Percentiles rank a stretch among this genome's conserved stretches.
phyloP scores from a whole-genome alignment of 83 land plant genomes.

The Picea abies region DNA sequence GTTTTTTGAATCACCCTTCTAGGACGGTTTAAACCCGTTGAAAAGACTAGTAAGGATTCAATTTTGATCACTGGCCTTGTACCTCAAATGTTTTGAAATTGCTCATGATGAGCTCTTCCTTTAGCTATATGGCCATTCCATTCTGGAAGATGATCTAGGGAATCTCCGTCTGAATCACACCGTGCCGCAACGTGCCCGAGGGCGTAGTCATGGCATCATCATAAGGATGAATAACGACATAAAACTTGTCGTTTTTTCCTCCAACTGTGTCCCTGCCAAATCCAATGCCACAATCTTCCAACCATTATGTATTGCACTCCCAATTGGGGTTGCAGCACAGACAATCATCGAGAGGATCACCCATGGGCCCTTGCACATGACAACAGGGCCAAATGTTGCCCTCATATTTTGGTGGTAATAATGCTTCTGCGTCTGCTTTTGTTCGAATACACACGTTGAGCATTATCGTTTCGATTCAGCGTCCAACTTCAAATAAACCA shows the following conservation, averaged over 20 bases:
- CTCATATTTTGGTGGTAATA: background rate
- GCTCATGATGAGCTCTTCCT: constrained; percentile 71
- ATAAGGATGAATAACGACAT: constrained; percentile 35
- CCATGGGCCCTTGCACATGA: no score
- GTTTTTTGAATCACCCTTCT: no score
- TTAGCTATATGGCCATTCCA: constrained; percentile 55
- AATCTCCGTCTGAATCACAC: no score
- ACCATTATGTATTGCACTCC: background rate
- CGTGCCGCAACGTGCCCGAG: constrained; percentile 25
- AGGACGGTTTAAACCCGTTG: no score
- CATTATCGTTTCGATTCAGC: background rate
- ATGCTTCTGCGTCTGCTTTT: background rate
- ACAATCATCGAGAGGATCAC: no score
- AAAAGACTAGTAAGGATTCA: no score
- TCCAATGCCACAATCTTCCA: constrained; percentile 50
- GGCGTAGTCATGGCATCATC: constrained; percentile 25
- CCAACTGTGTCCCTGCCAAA: constrained; percentile 63
- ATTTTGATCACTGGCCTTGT: constrained; percentile 50
- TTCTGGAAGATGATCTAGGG: constrained; percentile 33
- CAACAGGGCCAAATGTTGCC: no score
- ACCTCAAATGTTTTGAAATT: constrained; percentile 77
- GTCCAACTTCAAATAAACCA: no score
- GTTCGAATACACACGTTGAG: background rate
- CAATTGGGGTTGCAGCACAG: no score
- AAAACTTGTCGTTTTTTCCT: constrained; percentile 44